Base-by-base conservation (phyloP, 2,329 filamentous ascomycete species). In the Emmonsiellopsis sp. region DNA sequence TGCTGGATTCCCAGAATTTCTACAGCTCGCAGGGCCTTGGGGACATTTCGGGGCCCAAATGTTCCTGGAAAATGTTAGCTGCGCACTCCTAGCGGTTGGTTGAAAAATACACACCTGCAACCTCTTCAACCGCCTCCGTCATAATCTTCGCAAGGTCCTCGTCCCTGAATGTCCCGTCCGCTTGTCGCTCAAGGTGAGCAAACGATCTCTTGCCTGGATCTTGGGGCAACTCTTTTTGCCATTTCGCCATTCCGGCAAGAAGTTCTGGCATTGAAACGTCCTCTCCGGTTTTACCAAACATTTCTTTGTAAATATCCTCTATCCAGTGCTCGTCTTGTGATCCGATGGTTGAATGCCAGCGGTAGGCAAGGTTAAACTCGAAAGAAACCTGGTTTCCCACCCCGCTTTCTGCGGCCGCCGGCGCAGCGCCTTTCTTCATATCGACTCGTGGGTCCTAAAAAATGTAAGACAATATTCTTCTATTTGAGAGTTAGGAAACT, bases 1-100 rank as follows among this genome's bases (percentile, higher is more conserved):
- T 89, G 86, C 42, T 87, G 75, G 51, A 93, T 92, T 34, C 87
- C 88, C 3, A 92, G 72, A 42, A 91, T 86, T 67, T 93, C 88
- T 27, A 93, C 79, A 1, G 83, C 80, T 57, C 83, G 82, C 78
- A 93, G 81, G 14, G 84, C 79, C 8, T 80, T 75, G 0, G 88
- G 88, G 0, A 92, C 84, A 55, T 87, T 86, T 9, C 82, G 81
- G 0, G 81, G 81, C 0, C 86, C 85, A 58, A 88, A 59, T 32
- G 56, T 56, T 42, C 57, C 57, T 59, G 45, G 14, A 42, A 13
- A 2, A 34, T 11, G 17, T 39, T 52, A 54, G 44, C 27, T 42
- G 49, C 21, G 2, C 33, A 36, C 14, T 10, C 40, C 11, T 45
- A 14, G 9, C 6, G 37, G 11, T n/a, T 42, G 4, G 17, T 31